These are phyloP conservation scores for Cicer bijugum DNA, from an alignment of 306 rosid species.

Conservation along the genomic window DNA sequence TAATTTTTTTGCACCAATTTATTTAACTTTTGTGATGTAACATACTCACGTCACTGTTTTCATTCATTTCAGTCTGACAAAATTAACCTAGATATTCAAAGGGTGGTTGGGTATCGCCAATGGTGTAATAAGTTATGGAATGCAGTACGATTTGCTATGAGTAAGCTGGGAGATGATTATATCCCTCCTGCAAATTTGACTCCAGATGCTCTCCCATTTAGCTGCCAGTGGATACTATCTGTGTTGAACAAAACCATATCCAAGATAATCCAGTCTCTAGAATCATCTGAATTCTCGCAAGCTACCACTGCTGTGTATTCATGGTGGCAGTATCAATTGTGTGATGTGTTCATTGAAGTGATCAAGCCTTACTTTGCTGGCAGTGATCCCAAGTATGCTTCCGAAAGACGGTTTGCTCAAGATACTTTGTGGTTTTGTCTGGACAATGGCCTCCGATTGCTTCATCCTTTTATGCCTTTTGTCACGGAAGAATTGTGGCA, in stretches of 20 bases:
- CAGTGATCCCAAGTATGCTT: conserved; percentile 57
- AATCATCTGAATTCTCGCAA: conserved; percentile 72
- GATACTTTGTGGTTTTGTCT: conserved; percentile 92
- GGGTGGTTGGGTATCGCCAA: conserved; percentile 94
- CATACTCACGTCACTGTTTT: conserved; percentile 4
- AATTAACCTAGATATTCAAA: conserved; percentile 90
- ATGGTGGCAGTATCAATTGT: conserved; percentile 97
- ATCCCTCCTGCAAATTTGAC: conserved; percentile 59
- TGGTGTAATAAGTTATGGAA: conserved; percentile 99
- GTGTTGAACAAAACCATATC: conserved; percentile 77
- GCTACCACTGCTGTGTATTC: conserved; percentile 82
- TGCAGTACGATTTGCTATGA: conserved; percentile 89
- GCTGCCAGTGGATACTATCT: conserved; percentile 92
- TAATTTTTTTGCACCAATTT: neutral
- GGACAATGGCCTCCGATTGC: conserved; percentile 89
- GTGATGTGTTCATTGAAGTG: conserved; percentile 94
- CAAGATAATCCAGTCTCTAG: conserved; percentile 62
- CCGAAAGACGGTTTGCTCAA: conserved; percentile 72
- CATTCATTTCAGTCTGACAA: conserved; percentile 77
- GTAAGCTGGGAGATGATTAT: conserved; percentile 89
- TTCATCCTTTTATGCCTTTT: conserved; percentile 97
- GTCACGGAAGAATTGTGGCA: conserved; percentile 98
- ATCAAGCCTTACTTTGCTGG: conserved; percentile 88
- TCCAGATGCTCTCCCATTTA: conserved; percentile 75
- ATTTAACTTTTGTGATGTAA: conserved; percentile 22